phyloP scores from a whole-genome alignment of 768 basidiomycete genomes.

The Rhizopogon sp. region DNA sequence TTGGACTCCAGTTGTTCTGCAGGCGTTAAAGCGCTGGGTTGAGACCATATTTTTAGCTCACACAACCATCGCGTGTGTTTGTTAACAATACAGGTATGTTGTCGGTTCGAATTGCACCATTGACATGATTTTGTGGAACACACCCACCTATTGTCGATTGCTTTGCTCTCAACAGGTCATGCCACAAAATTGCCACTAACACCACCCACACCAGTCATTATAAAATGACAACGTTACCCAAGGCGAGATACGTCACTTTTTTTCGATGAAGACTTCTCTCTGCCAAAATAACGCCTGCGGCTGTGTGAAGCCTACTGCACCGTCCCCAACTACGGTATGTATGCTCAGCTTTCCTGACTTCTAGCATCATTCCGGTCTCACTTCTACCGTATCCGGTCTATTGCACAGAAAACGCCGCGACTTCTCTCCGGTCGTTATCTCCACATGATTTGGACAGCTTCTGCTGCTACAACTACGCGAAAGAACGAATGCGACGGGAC shows the following conservation, averaged over 20 bases:
- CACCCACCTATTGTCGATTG: neutral
- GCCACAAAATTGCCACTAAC: too few relatives aligned
- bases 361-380: neutral
- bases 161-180: too few relatives aligned
- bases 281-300: neutral
- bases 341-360: neutral
- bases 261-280: neutral
- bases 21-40: neutral
- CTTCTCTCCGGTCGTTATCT: neutral
- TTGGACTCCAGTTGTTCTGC: neutral
- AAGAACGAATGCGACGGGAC: neutral
- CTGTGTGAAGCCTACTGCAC: neutral
- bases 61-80: too few relatives aligned
- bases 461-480: neutral
- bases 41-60: neutral
- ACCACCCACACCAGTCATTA: neutral
- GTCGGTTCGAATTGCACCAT: neutral
- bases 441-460: neutral
- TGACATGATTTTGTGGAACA: neutral
- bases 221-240: neutral
- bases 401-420: neutral
- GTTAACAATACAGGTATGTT: neutral
- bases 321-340: neutral
- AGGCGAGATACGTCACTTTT: neutral
- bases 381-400: too few relatives aligned